Base-by-base conservation (phyloP, 768 basidiomycete genomes). In the Lactifluus pinguis region DNA sequence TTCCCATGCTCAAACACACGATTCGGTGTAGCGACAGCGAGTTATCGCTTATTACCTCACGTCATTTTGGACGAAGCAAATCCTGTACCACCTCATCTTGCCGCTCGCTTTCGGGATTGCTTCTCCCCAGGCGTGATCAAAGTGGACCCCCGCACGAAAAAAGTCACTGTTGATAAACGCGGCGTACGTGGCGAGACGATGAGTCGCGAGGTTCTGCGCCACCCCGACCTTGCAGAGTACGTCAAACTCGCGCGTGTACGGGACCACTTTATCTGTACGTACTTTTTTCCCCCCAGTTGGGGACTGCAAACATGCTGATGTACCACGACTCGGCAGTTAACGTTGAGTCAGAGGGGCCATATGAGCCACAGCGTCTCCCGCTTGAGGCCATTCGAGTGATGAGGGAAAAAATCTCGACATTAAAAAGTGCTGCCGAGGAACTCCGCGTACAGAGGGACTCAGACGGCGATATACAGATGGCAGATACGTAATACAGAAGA, bases 201-300 rank as follows among this genome's bases (percentile, higher is more conserved):
- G 69, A 92, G 85, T 65, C 79, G 97, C 49, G 95, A 98, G 73
- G 95, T 95, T 2, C 77, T 97, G 48, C 82, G 95, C 64, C 89
- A 98, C 72, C 85, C 87, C 0, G 95, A 98, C 71, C 97, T 98
- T 64, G 80, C 83, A 41, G 91, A 83, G 45, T 83, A 78, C 52
- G 93, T 95, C 4, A 81, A 90, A 71, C 78, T 99, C 54, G 84
- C 85, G 57, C 81, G 97, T 8, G 85, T 97, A 49, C 79, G 92
- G 54, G 94, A 98, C 76, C 89, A 86, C 74, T 98, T 97, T 74
- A 80, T 98, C 57, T 98, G 95, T 94, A 68, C 68, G 91, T 15
- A 25, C 25, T 45, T 50, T 59, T 1, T 6, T 36, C 44, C 21
- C 10, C 51, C 47, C 6, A 3, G 13, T 10, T 25, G 47, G 36